These are phyloP conservation scores for Mycena leptocephala DNA, from an alignment of 768 basidiomycete species.

Conservation along the genomic window DNA sequence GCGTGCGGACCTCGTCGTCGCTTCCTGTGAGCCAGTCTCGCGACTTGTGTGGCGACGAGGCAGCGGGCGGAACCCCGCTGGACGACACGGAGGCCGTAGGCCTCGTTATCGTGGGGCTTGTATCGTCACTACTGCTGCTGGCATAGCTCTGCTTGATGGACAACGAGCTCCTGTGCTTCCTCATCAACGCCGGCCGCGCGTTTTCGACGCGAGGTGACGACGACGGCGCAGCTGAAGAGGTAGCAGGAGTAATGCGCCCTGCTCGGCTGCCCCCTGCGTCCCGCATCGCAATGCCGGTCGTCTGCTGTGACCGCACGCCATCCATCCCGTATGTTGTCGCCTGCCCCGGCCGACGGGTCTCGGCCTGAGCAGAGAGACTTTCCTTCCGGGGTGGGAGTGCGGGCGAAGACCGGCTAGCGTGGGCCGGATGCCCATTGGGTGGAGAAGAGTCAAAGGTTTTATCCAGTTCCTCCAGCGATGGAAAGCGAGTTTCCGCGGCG, in stretches of 20 bases:
- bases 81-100: constrained; percentile 2
- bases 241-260: constrained; percentile 3
- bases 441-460: constrained; percentile 26
- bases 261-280: constrained; percentile 44
- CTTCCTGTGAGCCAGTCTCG: constrained; percentile 87
- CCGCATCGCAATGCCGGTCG: constrained; percentile 69
- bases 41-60: constrained; percentile 47
- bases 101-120: not conserved
- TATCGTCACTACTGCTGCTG: constrained; percentile 22
- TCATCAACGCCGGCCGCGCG: constrained; percentile 62
- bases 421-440: constrained; percentile 19
- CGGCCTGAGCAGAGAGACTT: constrained; percentile 11
- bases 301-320: constrained; percentile 70
- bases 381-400: constrained; percentile 20
- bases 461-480: constrained; percentile 90
- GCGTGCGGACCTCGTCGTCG: constrained; percentile 48
- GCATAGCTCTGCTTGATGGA: constrained; percentile 57
- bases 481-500: constrained; percentile 83
- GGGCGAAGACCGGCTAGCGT: constrained; percentile 10
- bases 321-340: constrained; percentile 46
- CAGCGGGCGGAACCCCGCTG: constrained; percentile 18
- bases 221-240: constrained; percentile 21
- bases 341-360: constrained; percentile 37
- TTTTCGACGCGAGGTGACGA: constrained; percentile 5
- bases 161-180: constrained; percentile 66